Conservation (phyloP, 1,284 basidiomycete species). For the Moniliophthora roreri region DNA sequence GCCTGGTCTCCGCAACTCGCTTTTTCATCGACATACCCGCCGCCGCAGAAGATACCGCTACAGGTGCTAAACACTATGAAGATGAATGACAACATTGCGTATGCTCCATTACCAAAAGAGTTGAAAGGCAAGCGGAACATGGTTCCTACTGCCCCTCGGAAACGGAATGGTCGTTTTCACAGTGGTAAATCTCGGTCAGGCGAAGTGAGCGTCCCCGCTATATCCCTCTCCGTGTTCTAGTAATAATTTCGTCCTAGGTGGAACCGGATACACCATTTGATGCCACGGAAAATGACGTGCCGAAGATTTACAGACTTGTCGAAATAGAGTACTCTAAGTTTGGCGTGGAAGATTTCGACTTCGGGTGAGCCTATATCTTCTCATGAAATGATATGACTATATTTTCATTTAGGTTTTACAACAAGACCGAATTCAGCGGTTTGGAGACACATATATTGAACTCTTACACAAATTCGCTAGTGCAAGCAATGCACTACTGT, state of each 20-base stretch:
- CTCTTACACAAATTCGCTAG: slow-evolving; percentile 93
- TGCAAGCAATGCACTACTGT: slow-evolving; percentile 90
- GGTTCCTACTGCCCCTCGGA: slow-evolving; percentile 47
- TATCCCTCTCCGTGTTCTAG: slow-evolving; percentile 1
- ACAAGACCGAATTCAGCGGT: slow-evolving; percentile 87
- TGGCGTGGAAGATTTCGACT: slow-evolving; percentile 99
- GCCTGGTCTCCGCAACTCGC: slow-evolving; percentile 68
- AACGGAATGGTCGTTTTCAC: slow-evolving; percentile 72
- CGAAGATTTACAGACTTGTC: slow-evolving; percentile 86
- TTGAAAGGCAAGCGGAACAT: slow-evolving; percentile 83
- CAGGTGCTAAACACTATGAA: slow-evolving; percentile 80
- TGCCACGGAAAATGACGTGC: slow-evolving; percentile 61
- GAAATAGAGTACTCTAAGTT: slow-evolving; percentile 99
- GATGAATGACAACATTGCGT: slow-evolving; percentile 86
- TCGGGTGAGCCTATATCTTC: slow-evolving; percentile 58
- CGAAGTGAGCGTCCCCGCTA: slow-evolving; percentile 36
- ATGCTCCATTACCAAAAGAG: slow-evolving; percentile 83
- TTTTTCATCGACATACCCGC: slow-evolving; percentile 47
- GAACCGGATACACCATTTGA: slow-evolving; percentile 53
- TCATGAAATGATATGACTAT: not conserved
- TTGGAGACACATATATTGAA: slow-evolving; percentile 97
- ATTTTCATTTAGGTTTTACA: slow-evolving; percentile 72
- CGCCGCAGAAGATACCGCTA: slow-evolving; percentile 78
- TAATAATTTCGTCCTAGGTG: slow-evolving; percentile 27
- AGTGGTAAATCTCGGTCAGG: slow-evolving; percentile 67